Base-by-base conservation (phyloP, 495 filamentous ascomycete genomes). In the Aspergillus avenaceus region DNA sequence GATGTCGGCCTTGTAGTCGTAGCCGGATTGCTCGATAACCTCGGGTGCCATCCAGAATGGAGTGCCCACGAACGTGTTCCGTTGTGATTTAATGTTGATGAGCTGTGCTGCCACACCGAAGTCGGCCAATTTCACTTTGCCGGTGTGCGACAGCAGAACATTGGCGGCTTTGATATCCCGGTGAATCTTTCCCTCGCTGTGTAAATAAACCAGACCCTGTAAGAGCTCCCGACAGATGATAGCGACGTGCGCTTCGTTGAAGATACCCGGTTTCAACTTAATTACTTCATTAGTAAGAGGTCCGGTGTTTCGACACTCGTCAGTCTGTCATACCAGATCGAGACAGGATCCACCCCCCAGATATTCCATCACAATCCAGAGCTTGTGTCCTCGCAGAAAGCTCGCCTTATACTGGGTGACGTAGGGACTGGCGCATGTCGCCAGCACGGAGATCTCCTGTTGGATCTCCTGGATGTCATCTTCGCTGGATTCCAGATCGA, bases 301-400 rank as follows among this genome's bases (percentile, higher is more conserved):
- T n/a, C n/a, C n/a, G n/a, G n/a, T n/a, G n/a, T n/a, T n/a, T n/a
- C n/a, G n/a, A n/a, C n/a, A n/a, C n/a, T n/a, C n/a, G n/a, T n/a
- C n/a, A n/a, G n/a, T n/a, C n/a, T 28, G 16, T 29, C 5, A 23
- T 81, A 93, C 91, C 75, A 97, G 62, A 66, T 97, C 92, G 28
- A 95, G 76, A 67, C 92, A 96, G 12, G 91, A 96, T 31, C 92
- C 92, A 47, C 92, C 92, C 0, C 91, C 91, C 26, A 96, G 76
- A 62, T 87, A 98, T 70, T 98, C 93, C 93, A 98, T 98, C 42
- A 98, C 90, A 61, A 98, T 98, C 93, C 93, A 98, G 70, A 98
- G 72, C 68, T 98, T 96, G 58, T 89, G 86, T 24, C 93, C 93
- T 58, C 90, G 85, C 16, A 97, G 75, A 66, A 96, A 98, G 63